Base-by-base conservation (phyloP, 2,329 filamentous ascomycete genomes). In the Aspergillus ruber region DNA sequence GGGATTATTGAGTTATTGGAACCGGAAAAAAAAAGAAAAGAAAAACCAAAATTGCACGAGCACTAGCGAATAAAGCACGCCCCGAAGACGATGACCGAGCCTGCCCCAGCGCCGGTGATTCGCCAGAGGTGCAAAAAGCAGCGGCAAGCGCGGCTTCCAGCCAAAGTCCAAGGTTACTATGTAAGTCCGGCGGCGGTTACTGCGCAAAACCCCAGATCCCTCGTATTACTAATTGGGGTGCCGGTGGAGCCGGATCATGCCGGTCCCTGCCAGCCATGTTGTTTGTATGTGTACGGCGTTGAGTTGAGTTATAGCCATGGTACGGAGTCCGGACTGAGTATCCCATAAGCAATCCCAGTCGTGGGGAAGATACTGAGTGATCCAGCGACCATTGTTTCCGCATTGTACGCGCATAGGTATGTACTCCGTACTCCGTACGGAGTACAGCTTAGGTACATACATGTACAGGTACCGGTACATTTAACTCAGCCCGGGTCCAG, bases 121-220 rank as follows among this genome's bases (percentile, higher is more conserved):
- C 15, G 36, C 12, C 36, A 7, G 10, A 20, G 6, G 36, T 18
- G 15, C 17, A 36, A 52, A 44, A 21, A 18, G 46, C 44, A 52
- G 64, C 66, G 66, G 65, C 61, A 69, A 68, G 59, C 66, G 66
- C 66, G 66, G 65, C 63, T 64, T 63, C 48, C 62, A 63, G 25
- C 25, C 58, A 59, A 63, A 54, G 56, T 57, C n/a, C 15, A 39
- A 21, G 36, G 36, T 18, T 2, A 39, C 7, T 29, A 29, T 29
- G 25, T 4, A 12, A 29, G 25, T 29, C 25, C 10, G 43, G 53
- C 50, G 47, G 63, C 63, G 63, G 62, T 63, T 65, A 56, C 58
- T 62, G 63, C 61, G 62, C 60, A 57, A 55, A 61, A 55, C 62
- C 60, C 62, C 60, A 57, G 60, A 62, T 39, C 36, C 10, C 36